Evolutionary conservation across 257 asterid genomes (phyloP), one percentile per base, ranked within the genome.

Genomic region (Solanum bulbocastanum): DNA sequence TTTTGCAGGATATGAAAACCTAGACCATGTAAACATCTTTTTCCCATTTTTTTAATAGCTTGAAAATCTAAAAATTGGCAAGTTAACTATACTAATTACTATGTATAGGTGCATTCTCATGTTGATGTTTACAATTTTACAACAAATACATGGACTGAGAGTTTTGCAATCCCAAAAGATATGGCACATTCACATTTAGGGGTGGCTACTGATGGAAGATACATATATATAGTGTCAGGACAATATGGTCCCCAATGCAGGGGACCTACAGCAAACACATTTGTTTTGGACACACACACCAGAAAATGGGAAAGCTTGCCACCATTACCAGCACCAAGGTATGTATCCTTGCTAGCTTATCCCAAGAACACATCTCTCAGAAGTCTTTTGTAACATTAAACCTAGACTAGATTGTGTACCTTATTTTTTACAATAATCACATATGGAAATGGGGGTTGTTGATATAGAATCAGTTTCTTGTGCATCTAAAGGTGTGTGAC

Each of bases 141-240:
- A 65, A 91, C 90, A 42, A 88, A 93, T 90, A 87, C 90, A 8
- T 95, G 98, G 98, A 83, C 89, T 30, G 96, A 86, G 23, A 91
- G 93, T 72, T 87, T 95, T 22, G 93, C 91, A 39, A 92, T 91
- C 10, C 98, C 98, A 62, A 92, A 91, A 86, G 95, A 93, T 36
- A 94, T 95, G 96, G 96, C 96, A 1, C 89, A 94, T 91, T 94
- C 98, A 10, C 98, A 95, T 93, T 89, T 95, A 90, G 98, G 98
- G 39, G 87, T 95, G 89, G 96, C 95, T 14, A 88, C 90, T 84
- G 98, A 95, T 89, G 98, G 98, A 36, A 92, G 98, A 92, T 95
- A 93, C 85, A 87, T 93, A 68, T 94, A 92, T 88, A 42, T 95
- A 72, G 89, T 95, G 22, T 87, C 96, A 5, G 98, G 98, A 74